Base-by-base conservation (phyloP, 1,139 yeast genomes). In the Yamadazyma sp. region DNA sequence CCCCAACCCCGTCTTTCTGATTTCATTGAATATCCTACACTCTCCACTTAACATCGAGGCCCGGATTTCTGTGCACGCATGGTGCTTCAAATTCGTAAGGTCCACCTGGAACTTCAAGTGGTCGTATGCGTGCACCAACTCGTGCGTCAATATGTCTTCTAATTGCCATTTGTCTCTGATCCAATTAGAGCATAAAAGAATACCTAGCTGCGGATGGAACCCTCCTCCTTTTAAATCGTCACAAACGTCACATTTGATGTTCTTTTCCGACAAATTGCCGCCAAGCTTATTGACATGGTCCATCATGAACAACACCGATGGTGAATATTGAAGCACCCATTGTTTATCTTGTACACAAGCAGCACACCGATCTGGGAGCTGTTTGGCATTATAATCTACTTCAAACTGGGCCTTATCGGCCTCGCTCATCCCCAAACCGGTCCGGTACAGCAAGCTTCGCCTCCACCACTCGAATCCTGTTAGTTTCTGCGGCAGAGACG, bases 11-110 rank as follows among this genome's bases (percentile, higher is more conserved):
- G 77, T 82, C 54, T 84, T 77, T 45, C 78, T 76, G 48, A 92
- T 81, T 58, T 92, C 96, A 51, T 85, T 86, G 78, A 85, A 78
- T 53, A 92, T 80, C 26, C 97, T 76, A 62, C 99, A 92, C 57
- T 92, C 99, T 7, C 99, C 99, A 53, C 96, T 86, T 27, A 92
- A 70, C 56, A 87, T 83, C 11, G 95, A 84, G 0, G 98, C 98
- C 44, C 99, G 72, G 37, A 92, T 88, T 62, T 92, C 98, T 0
- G 97, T 84, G 61, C 98, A 94, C 0, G 98, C 98, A 58, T 92
- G 98, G 56, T 92, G 98, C 53, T 80, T 79, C 55, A 94, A 68
- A 59, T 92, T 79, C 40, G 73, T 59, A 82, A 95, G 84, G 58
- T 92, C 86, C 8, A 92, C 88, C 39, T 87, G 71, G 67, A 94